Conservation (phyloP, 805 yeast species). For the Phaffomyces opuntiae region DNA sequence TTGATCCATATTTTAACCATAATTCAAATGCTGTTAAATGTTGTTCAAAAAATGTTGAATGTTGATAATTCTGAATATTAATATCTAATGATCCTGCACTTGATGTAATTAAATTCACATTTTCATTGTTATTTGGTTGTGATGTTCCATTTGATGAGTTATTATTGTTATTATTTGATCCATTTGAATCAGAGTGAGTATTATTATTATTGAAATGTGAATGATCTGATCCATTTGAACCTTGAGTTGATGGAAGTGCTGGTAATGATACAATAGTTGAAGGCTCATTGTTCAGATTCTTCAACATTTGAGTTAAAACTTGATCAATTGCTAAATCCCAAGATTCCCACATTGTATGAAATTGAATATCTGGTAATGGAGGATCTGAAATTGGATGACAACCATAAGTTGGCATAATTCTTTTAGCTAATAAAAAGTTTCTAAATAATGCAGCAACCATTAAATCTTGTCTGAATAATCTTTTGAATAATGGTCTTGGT, state of each 20-base stretch:
- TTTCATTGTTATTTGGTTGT: background rate
- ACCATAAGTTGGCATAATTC: constrained; percentile 88
- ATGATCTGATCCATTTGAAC: background rate
- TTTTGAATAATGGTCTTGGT: constrained; percentile 81
- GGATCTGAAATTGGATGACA: constrained; percentile 96
- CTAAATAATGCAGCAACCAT: constrained; percentile 96
- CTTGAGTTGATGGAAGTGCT: constrained; percentile 1
- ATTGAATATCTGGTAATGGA: constrained; percentile 75
- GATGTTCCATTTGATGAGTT: constrained; percentile 9
- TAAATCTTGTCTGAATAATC: constrained; percentile 87
- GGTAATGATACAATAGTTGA: constrained; percentile 15
- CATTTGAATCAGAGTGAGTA: background rate
- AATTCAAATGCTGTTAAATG: constrained; percentile 93
- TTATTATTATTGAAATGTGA: background rate
- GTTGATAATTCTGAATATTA: constrained; percentile 56
- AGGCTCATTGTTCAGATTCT: constrained; percentile 30
- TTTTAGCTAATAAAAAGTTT: constrained; percentile 83
- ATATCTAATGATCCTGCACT: constrained; percentile 6
- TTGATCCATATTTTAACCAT: constrained; percentile 89
- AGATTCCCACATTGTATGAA: constrained; percentile 94
- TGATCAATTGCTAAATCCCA: constrained; percentile 98
- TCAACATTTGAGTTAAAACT: constrained; percentile 66
- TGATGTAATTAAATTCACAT: background rate
- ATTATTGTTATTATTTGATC: background rate
- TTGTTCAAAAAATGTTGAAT: constrained; percentile 91